These are phyloP conservation scores for Gaertneriomyces semiglobifer DNA, from an alignment of 192 early-diverging fungal species.

Conservation along the genomic window DNA sequence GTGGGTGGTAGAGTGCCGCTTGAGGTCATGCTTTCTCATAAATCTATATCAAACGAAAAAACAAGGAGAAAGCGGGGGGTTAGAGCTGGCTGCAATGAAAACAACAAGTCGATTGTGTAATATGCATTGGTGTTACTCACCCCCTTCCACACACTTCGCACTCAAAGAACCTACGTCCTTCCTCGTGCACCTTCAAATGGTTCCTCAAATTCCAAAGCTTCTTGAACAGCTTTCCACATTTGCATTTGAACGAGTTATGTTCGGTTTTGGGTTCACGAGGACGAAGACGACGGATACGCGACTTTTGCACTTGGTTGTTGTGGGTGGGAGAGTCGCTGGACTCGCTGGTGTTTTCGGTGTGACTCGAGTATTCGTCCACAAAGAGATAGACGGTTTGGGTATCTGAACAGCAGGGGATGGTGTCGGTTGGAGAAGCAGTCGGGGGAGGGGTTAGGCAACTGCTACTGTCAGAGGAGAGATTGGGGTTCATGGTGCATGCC, in stretches of 20 bases:
- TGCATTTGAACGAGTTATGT: constrained; percentile 26
- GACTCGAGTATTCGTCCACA: constrained; percentile 16
- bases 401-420: constrained; percentile 12
- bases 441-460: too few relatives aligned
- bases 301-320: background rate
- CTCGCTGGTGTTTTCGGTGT: background rate
- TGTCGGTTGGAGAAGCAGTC: too few relatives aligned
- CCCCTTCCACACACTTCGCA: constrained; percentile 32
- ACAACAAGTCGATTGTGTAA: background rate
- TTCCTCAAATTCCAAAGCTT: constrained; percentile 29
- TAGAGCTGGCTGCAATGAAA: constrained; percentile 2
- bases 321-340: background rate
- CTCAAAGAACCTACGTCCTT: constrained; percentile 14
- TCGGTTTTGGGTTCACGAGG: background rate
- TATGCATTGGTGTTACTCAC: background rate
- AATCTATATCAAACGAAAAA: constrained; percentile 15
- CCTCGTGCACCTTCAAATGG: constrained; percentile 28
- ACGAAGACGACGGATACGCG: background rate
- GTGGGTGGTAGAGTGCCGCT: constrained; percentile 41
- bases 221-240: constrained; percentile 32
- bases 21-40: constrained; percentile 44
- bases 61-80: constrained; percentile 6
- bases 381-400: constrained; percentile 28
- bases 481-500: too few relatives aligned
- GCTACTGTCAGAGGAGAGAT: too few relatives aligned